These are phyloP conservation scores for Strobilomyces dryophilus DNA, from an alignment of 768 basidiomycete genomes.

Conservation along the genomic window DNA sequence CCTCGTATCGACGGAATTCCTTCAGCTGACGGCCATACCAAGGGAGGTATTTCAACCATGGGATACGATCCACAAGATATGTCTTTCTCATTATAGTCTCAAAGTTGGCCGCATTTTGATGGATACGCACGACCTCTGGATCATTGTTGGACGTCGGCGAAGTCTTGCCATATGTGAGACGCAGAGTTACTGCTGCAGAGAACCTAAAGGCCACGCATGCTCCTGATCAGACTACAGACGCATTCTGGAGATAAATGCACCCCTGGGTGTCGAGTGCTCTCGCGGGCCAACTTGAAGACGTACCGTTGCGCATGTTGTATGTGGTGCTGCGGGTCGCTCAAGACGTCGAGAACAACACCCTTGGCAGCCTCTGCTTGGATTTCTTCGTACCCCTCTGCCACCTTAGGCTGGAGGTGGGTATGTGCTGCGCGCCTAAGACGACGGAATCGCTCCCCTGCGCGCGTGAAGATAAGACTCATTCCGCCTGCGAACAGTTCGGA, in stretches of 20 bases:
- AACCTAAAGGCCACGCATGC: slow-evolving; percentile 14
- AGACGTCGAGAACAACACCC: slow-evolving; percentile 24
- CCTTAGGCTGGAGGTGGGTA: no score
- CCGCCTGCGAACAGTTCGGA: slow-evolving; percentile 50
- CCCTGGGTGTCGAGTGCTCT: slow-evolving; percentile 40
- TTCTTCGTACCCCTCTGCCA: slow-evolving; percentile 32
- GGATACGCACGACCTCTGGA: neutral
- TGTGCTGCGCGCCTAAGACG: no score
- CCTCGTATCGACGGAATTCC: slow-evolving; percentile 48
- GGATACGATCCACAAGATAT: slow-evolving; percentile 7
- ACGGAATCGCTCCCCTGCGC: slow-evolving; percentile 36
- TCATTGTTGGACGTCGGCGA: slow-evolving; percentile 8
- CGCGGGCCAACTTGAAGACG: slow-evolving; percentile 18
- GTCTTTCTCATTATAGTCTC: slow-evolving; percentile 25
- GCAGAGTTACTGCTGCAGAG: slow-evolving; percentile 20
- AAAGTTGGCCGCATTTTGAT: slow-evolving; percentile 23
- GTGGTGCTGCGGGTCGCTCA: neutral
- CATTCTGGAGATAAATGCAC: neutral
- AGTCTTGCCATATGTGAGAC: slow-evolving; percentile 26
- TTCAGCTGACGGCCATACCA: slow-evolving; percentile 52
- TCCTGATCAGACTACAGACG: slow-evolving; percentile 32
- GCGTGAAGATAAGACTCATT: slow-evolving; percentile 47
- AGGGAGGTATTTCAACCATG: slow-evolving; percentile 43
- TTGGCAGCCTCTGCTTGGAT: slow-evolving; percentile 37
- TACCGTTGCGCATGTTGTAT: no score